Evolutionary conservation across 352 stramenopile species (phyloP), one percentile per base, ranked within the genome.

Genomic region (Salisapilia sapeloensis): DNA sequence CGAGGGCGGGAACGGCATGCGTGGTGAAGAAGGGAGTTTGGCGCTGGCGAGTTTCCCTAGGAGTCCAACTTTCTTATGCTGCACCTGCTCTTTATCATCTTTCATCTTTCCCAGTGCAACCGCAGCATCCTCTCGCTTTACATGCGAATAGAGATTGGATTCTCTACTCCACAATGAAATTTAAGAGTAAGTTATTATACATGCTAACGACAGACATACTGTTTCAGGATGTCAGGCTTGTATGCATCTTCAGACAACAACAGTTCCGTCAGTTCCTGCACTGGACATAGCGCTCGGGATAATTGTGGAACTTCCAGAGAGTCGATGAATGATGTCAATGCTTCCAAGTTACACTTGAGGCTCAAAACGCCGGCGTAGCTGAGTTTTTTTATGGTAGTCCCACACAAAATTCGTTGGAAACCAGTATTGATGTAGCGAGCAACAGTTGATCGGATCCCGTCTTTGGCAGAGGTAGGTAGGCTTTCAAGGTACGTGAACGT

Each of bases 351-450:
- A 17, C 67, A 54, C 42, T 84, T 83, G 35, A 86, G 78, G 33
- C 77, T 83, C 26, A 64, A 52, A 23, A 86, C 53, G 1, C 62
- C 71, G 11, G 70, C 61, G 50, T 67, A 65, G 27, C 61, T 86
- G 11, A 83, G 31, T 33, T 77, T 78, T 33, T 77, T 76, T 10
- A 86, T 57, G 6, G 48, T 51, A 4, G 54, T 29, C 5, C 71
- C 71, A 17, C 51, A 66, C 11, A 86, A 25, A 19, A 83, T 60
- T 21, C 79, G 64, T 40, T 84, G 65, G 12, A 86, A 45, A 3
- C 60, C 72, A 38, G 81, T 82, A 41, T 56, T 70, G 18, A 86
- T 78, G 31, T 83, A 71, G 30, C 72, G 79, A 24, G 61, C 83
- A 11, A 67, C 81, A 6, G 71, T 65, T 41, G 83, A 83, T 30